These are phyloP conservation scores for Phyllosticta paracitricarpa DNA, from an alignment of 2,329 filamentous ascomycete genomes.

Conservation along the genomic window DNA sequence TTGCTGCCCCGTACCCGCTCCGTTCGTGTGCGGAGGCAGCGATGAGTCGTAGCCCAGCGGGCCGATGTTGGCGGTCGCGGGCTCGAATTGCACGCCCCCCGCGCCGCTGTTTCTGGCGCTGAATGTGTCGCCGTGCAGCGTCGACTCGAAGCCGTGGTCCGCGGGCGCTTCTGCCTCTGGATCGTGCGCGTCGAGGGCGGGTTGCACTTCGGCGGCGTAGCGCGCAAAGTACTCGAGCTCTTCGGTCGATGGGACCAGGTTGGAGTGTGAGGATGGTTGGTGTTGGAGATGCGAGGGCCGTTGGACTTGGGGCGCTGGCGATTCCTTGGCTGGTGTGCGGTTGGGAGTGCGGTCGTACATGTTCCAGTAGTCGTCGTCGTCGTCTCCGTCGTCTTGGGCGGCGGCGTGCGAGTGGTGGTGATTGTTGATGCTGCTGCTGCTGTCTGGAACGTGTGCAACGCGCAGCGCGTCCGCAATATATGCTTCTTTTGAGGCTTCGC, in stretches of 20 bases:
- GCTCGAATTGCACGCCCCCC: constrained; percentile 34
- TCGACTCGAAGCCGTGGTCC: constrained; percentile 36
- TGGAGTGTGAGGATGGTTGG: constrained; percentile 12
- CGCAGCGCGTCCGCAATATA: constrained; percentile 3
- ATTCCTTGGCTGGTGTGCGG: constrained; percentile 54
- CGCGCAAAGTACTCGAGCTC: constrained; percentile 68
- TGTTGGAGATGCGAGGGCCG: neutral
- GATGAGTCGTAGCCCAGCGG: constrained; percentile 25
- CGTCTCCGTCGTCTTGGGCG: constrained; percentile 44
- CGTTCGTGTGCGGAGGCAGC: constrained; percentile 11
- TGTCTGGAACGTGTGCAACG: neutral
- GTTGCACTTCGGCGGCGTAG: constrained; percentile 65
- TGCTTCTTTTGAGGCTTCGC: constrained; percentile 33
- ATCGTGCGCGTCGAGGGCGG: constrained; percentile 70
- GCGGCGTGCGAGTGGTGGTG: neutral
- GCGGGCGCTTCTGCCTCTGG: constrained; percentile 56
- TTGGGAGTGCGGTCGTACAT: constrained; percentile 64
- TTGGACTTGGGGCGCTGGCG: constrained; percentile 47
- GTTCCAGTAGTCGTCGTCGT: constrained; percentile 73
- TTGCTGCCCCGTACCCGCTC: neutral
- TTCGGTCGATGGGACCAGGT: constrained; percentile 24
- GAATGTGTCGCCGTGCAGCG: constrained; percentile 44
- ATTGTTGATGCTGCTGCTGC: constrained; percentile 9
- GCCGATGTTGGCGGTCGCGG: constrained; percentile 27
- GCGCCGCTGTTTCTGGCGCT: constrained; percentile 20